Conservation (phyloP, 257 asterid species). For the Solanum pinnatisectum region DNA sequence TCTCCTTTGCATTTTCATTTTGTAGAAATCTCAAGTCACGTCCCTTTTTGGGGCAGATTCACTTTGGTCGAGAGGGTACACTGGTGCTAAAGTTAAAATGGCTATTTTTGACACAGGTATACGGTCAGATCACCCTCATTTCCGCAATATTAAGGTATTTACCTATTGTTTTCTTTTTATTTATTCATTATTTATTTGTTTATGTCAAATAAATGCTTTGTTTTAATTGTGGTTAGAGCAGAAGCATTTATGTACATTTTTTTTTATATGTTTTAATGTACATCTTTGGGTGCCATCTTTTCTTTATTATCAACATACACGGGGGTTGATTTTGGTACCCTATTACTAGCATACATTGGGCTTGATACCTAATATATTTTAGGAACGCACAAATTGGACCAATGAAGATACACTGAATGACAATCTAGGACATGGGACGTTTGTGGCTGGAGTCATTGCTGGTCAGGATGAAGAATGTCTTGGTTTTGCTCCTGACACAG, state of each 20-base stretch:
- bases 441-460: constrained; percentile 98
- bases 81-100: constrained; percentile 96
- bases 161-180: not conserved
- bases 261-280: not conserved
- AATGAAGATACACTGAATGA: constrained; percentile 90
- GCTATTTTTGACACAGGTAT: constrained; percentile 97
- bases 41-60: constrained; percentile 95
- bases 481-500: constrained; percentile 98
- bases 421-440: constrained; percentile 99
- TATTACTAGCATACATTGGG: not conserved
- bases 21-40: constrained; percentile 93
- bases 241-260: not conserved
- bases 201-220: not conserved
- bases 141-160: constrained; percentile 86
- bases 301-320: not conserved
- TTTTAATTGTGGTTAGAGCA: not conserved
- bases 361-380: constrained; percentile 7
- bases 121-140: constrained; percentile 90
- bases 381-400: constrained; percentile 99
- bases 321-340: not conserved
- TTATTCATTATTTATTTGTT: not conserved
- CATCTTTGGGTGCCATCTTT: not conserved
- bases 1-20: constrained; percentile 11
- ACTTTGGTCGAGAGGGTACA: constrained; percentile 88
- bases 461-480: constrained; percentile 94